A percentile compares a stretch with the other conserved stretches of the same genome.
Conservation (phyloP, 345 rosid genomes). For the Atalantia buxifolia region DNA sequence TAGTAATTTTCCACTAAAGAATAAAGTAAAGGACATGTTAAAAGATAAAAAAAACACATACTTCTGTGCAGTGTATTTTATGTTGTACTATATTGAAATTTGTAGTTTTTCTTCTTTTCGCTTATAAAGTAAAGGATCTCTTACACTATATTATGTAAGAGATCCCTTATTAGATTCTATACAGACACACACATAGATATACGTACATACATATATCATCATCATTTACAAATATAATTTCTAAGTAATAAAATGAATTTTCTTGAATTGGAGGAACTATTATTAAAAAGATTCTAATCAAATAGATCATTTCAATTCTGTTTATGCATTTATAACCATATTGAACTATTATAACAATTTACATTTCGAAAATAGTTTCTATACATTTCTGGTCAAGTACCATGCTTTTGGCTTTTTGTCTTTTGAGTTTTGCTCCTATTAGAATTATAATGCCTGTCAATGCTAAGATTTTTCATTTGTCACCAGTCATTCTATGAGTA, state of each 20-base stretch:
- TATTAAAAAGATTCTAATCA: not conserved
- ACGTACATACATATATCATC: too few species aligned
- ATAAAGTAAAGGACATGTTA: not conserved
- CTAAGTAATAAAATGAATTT: not conserved
- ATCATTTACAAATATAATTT: not conserved
- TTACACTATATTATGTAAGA: too few species aligned
- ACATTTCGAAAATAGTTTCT: not conserved
- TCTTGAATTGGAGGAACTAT: not conserved
- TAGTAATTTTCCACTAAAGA: too few species aligned
- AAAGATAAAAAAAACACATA: not conserved
- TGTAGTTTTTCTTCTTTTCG: too few species aligned
- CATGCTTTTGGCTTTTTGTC: not conserved
- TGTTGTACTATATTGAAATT: too few species aligned
- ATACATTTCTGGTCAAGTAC: not conserved
- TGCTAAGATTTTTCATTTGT: not conserved
- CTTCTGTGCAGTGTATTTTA: too few species aligned
- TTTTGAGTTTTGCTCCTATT: not conserved
- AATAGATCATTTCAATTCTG: not conserved
- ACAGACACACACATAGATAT: too few species aligned
- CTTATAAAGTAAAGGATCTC: too few species aligned
- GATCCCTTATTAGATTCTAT: too few species aligned
- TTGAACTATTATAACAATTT: not conserved
- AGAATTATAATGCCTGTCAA: not conserved
- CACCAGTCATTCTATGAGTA: too few species aligned
- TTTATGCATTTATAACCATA: conserved; percentile 3